phyloP scores from a whole-genome alignment of 352 stramenopile species.

The Phytophthora colocasiae region DNA sequence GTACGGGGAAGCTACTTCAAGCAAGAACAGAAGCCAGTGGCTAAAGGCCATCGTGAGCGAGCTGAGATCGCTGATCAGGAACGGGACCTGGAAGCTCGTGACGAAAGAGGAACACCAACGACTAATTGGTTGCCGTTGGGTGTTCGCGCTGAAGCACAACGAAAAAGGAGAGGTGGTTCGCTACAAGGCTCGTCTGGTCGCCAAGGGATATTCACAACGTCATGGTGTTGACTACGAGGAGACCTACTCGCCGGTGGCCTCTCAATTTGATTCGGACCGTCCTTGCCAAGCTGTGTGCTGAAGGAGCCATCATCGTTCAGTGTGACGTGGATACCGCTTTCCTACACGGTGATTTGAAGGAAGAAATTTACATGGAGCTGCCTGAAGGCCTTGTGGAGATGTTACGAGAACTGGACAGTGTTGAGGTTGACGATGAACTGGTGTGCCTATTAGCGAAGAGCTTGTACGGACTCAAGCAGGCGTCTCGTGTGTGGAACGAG shows the following conservation, averaged over 20 bases:
- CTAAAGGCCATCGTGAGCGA: not conserved
- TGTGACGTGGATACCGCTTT: slow-evolving; percentile 2
- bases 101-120: not conserved
- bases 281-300: not conserved
- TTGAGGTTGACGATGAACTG: no score
- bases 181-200: not conserved
- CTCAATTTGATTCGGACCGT: not conserved
- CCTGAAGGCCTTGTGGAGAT: no score
- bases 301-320: not conserved
- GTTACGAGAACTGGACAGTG: no score
- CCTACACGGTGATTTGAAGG: not conserved
- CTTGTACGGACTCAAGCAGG: not conserved
- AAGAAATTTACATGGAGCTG: slow-evolving; percentile 4
- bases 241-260: no score
- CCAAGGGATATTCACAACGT: no score
- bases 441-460: no score
- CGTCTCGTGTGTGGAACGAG: slow-evolving; percentile 8
- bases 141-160: not conserved
- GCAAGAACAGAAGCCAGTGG: not conserved
- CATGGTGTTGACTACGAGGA: no score
- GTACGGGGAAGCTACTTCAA: not conserved
- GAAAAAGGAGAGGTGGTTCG: not conserved
- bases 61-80: not conserved
- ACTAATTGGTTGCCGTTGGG: not conserved
- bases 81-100: not conserved